Percentiles rank a stretch among this genome's conserved stretches.
Conservation (phyloP, 495 filamentous ascomycete species). For the Cairneyella variabilis region DNA sequence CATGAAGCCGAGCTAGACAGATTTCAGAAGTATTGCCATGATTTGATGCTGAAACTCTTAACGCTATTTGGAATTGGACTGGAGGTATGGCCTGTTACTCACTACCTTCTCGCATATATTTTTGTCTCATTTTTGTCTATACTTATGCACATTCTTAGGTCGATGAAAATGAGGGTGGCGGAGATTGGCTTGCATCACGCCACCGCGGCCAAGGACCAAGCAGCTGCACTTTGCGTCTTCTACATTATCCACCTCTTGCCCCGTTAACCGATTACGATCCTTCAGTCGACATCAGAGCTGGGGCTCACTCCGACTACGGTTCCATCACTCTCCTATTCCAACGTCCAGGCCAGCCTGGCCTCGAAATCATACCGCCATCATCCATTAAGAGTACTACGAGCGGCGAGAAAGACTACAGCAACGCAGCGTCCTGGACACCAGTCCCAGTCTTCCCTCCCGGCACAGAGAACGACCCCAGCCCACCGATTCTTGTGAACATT, state of each 20-base stretch:
- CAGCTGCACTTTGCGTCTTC: conserved; percentile 74
- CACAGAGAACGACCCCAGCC: conserved; percentile 49
- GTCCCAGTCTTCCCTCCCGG: conserved; percentile 57
- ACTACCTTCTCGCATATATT: too few relatives aligned
- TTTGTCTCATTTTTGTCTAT: not conserved
- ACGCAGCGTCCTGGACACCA: conserved; percentile 44
- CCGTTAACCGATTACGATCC: conserved; percentile 39
- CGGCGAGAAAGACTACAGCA: not conserved
- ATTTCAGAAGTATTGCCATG: conserved; percentile 68
- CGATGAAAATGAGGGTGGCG: conserved; percentile 38
- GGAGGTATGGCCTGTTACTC: conserved; percentile 25
- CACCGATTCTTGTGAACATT: conserved; percentile 88
- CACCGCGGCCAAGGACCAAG: conserved; percentile 57
- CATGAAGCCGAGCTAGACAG: conserved; percentile 56
- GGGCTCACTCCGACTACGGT: conserved; percentile 87
- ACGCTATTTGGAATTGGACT: conserved; percentile 73
- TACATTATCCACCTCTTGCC: conserved; percentile 68
- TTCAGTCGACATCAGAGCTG: conserved; percentile 61
- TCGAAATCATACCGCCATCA: conserved; percentile 70
- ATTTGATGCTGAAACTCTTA: conserved; percentile 68
- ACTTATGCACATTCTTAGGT: conserved; percentile 26
- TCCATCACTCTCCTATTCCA: conserved; percentile 87
- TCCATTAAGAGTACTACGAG: too few relatives aligned
- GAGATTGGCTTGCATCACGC: conserved; percentile 69
- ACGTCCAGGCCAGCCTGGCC: conserved; percentile 72